Percentiles rank a stretch among this genome's conserved stretches.
Conservation (phyloP, 169 alveolate species). For the Eimeria maxima region DNA sequence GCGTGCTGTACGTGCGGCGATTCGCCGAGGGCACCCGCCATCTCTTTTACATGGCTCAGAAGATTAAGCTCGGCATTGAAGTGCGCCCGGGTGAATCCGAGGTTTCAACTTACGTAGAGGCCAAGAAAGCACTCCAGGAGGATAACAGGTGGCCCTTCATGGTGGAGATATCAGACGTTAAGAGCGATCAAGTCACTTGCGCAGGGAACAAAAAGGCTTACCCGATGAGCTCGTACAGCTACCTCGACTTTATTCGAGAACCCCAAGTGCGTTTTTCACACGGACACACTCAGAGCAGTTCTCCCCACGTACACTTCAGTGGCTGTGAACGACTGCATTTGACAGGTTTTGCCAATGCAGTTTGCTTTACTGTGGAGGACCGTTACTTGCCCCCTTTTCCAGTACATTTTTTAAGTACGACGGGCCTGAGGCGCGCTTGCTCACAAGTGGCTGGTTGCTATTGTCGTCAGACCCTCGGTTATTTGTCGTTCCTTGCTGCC, state of each 20-base stretch:
- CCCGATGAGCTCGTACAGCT: conserved; percentile 88
- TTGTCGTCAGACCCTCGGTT: too few relatives aligned
- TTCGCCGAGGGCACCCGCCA: conserved; percentile 87
- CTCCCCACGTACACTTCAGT: not conserved
- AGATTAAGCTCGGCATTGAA: conserved; percentile 84
- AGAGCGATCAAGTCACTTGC: conserved; percentile 85
- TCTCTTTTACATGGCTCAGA: conserved; percentile 85
- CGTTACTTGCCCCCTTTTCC: too few relatives aligned
- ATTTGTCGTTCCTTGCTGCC: too few relatives aligned
- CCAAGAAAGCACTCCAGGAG: conserved; percentile 84
- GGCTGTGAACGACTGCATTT: not conserved
- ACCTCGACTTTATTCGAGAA: conserved; percentile 88
- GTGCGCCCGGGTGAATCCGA: conserved; percentile 87
- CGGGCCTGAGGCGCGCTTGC: too few relatives aligned
- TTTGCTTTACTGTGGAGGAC: too few relatives aligned
- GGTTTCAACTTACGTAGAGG: conserved; percentile 87
- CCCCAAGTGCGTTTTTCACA: conserved; percentile 54
- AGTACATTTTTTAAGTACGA: too few relatives aligned
- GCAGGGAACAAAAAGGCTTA: conserved; percentile 85
- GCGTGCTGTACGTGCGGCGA: conserved; percentile 77
- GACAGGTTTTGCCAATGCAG: not conserved
- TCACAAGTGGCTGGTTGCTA: too few relatives aligned
- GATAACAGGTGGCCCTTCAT: conserved; percentile 88
- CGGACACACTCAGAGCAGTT: not conserved
- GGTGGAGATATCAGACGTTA: conserved; percentile 86